Conservation (phyloP, 345 rosid species). For the Salix suchowensis region DNA sequence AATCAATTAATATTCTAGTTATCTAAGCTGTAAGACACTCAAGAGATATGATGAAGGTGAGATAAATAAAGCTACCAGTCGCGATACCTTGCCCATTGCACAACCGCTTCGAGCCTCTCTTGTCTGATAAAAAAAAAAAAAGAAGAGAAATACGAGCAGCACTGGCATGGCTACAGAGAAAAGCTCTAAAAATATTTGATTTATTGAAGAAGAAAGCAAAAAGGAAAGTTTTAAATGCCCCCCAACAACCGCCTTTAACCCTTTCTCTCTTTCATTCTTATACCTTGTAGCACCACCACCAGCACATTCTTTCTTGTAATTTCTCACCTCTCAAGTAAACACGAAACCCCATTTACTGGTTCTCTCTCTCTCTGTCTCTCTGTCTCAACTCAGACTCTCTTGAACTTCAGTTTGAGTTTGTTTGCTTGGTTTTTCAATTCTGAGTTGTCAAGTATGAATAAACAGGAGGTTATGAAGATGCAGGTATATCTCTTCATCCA, state of each 20-base stretch:
- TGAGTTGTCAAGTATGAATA: constrained; percentile 40
- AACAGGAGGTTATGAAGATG: constrained; percentile 68
- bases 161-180: not conserved
- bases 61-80: not conserved
- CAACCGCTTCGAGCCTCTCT: not conserved
- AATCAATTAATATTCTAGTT: not conserved
- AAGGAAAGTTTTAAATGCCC: constrained; percentile 22
- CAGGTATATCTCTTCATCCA: constrained; percentile 43
- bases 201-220: not conserved
- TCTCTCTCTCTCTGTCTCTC: constrained; percentile 6
- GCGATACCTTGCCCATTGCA: constrained; percentile 12
- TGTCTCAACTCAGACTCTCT: not conserved
- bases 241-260: constrained; percentile 36
- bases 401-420: not conserved
- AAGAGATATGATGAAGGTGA: not conserved
- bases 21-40: not conserved
- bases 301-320: constrained; percentile 3
- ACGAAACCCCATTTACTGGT: not conserved
- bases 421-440: not conserved
- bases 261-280: constrained; percentile 1
- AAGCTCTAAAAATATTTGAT: no score
- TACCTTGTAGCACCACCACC: not conserved
- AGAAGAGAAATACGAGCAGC: not conserved
- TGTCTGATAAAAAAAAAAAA: not conserved
- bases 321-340: not conserved